Conservation (phyloP, 257 asterid genomes). For the Primulina tabacum region DNA sequence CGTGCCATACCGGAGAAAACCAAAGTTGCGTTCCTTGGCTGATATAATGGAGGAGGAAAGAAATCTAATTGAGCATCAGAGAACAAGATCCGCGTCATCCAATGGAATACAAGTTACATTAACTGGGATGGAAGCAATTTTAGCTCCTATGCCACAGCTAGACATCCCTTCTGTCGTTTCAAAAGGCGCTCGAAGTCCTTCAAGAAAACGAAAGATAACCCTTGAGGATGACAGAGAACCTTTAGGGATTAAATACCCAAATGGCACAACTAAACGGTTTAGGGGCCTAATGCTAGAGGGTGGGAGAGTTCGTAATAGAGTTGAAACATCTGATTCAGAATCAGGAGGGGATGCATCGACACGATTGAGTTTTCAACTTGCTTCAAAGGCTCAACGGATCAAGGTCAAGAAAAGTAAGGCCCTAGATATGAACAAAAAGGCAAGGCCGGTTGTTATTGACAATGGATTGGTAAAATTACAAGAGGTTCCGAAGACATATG, state of each 20-base stretch:
- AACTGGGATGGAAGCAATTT: slow-evolving; percentile 34
- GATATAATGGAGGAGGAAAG: slow-evolving; percentile 59
- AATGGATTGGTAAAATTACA: slow-evolving; percentile 21
- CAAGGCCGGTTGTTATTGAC: slow-evolving; percentile 25
- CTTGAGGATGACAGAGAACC: slow-evolving; percentile 36
- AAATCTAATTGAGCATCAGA: slow-evolving; percentile 25
- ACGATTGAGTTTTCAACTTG: slow-evolving; percentile 18
- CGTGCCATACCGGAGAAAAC: slow-evolving; percentile 37
- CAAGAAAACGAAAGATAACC: slow-evolving; percentile 44
- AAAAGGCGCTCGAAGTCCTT: slow-evolving; percentile 34
- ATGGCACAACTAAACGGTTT: slow-evolving; percentile 26
- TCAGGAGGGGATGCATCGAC: slow-evolving; percentile 31
- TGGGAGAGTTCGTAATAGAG: slow-evolving; percentile 29
- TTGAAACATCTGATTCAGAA: slow-evolving; percentile 35
- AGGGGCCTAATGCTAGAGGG: slow-evolving; percentile 31
- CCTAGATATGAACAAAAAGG: slow-evolving; percentile 30
- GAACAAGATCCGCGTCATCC: slow-evolving; percentile 26
- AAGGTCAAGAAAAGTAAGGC: slow-evolving; percentile 36
- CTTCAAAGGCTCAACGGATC: slow-evolving; percentile 23
- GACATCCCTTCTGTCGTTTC: slow-evolving; percentile 21
- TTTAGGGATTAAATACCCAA: slow-evolving; percentile 17
- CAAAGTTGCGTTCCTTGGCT: slow-evolving; percentile 64
- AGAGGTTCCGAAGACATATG: slow-evolving; percentile 22
- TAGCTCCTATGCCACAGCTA: slow-evolving; percentile 18
- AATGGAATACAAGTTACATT: slow-evolving; percentile 28